Percentiles rank a stretch among this genome's conserved stretches.
phyloP scores from a whole-genome alignment of 2,329 filamentous ascomycete species.

The Neophaeococcomyces mojaviensis region DNA sequence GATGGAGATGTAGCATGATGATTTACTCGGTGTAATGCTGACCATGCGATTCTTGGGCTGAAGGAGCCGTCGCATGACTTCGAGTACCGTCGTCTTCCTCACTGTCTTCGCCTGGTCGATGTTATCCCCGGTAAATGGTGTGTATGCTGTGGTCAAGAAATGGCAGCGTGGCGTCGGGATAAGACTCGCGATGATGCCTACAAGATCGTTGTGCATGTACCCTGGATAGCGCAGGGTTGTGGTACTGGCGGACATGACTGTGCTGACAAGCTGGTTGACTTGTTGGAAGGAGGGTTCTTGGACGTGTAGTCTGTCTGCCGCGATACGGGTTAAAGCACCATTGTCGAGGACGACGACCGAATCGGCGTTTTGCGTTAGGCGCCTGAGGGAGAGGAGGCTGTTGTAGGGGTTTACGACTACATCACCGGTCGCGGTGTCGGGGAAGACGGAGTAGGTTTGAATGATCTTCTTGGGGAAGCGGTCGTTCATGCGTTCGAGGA shows the following conservation, averaged over 20 bases:
- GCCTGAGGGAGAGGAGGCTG: slow-evolving; percentile 82
- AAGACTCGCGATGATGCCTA: slow-evolving; percentile 89
- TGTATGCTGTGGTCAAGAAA: slow-evolving; percentile 98
- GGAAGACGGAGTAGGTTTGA: slow-evolving; percentile 97
- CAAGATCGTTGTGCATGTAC: slow-evolving; percentile 99
- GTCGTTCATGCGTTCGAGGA: slow-evolving; percentile 92
- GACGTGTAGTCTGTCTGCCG: slow-evolving; percentile 86
- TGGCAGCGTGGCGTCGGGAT: slow-evolving; percentile 96
- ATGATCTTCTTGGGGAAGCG: slow-evolving; percentile 98
- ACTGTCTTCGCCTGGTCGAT: slow-evolving; percentile 96
- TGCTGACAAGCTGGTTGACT: slow-evolving; percentile 93
- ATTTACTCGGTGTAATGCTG: slow-evolving; percentile 87
- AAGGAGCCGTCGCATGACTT: slow-evolving; percentile 90
- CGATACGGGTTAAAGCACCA: slow-evolving; percentile 84
- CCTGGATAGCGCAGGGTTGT: slow-evolving; percentile 94
- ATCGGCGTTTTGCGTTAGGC: slow-evolving; percentile 91
- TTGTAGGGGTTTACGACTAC: slow-evolving; percentile 99
- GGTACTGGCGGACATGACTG: slow-evolving; percentile 97
- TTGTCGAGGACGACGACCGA: slow-evolving; percentile 97
- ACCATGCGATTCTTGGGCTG: slow-evolving; percentile 99
- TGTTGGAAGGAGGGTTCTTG: slow-evolving; percentile 95
- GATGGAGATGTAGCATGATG: slow-evolving; percentile 98
- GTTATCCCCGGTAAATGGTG: slow-evolving; percentile 91
- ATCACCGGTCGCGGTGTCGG: slow-evolving; percentile 81
- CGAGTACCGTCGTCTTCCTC: slow-evolving; percentile 92